Conservation (phyloP, 2,329 filamentous ascomycete species). For the Calonectria ilicicola region DNA sequence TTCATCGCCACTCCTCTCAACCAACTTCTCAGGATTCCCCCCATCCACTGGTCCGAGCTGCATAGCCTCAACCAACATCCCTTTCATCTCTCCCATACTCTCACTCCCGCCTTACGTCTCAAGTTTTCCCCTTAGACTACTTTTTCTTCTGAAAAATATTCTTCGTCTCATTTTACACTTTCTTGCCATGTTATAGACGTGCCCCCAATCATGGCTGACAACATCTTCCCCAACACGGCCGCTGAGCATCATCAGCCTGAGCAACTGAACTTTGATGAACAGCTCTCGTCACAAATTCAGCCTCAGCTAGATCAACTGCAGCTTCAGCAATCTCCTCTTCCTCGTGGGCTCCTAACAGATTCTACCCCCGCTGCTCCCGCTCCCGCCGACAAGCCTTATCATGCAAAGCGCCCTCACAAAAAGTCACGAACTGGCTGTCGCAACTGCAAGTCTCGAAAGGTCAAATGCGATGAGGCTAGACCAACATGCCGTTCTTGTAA, state of each 20-base stretch:
- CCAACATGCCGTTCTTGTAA: slow-evolving; percentile 63
- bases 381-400: slow-evolving; percentile 40
- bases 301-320: background rate
- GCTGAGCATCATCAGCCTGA: background rate
- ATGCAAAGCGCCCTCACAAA: slow-evolving; percentile 64
- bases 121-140: background rate
- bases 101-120: background rate
- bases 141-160: background rate
- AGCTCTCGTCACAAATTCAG: background rate
- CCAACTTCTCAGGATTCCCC: background rate
- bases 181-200: slow-evolving; percentile 11
- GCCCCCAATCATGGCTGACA: background rate
- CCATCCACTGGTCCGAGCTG: background rate
- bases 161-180: background rate
- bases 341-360: background rate
- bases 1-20: background rate
- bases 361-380: background rate
- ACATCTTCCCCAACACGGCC: background rate
- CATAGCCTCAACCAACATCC: background rate
- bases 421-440: slow-evolving; percentile 66
- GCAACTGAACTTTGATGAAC: background rate
- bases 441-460: slow-evolving; percentile 67
- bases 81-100: background rate
- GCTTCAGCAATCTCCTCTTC: background rate
- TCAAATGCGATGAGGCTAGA: slow-evolving; percentile 65